Conservation (phyloP, 2,329 filamentous ascomycete genomes). For the Orbilia ellipsospora region DNA sequence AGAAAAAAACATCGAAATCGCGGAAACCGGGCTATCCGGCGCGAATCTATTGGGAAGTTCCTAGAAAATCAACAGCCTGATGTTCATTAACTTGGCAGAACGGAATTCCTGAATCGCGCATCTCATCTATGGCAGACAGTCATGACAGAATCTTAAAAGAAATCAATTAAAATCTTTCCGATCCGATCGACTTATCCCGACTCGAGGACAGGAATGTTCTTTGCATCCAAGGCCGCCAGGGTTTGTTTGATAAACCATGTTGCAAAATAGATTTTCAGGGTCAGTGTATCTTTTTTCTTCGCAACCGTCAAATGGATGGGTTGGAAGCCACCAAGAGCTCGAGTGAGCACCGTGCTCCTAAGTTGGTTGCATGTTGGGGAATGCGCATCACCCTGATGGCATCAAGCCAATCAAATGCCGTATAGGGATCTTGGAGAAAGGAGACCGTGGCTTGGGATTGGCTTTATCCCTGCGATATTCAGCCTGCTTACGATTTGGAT, state of each 20-base stretch:
- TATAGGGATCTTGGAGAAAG: constrained; percentile 15
- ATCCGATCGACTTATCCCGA: constrained; percentile 21
- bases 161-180: constrained; percentile 7
- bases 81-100: constrained; percentile 28
- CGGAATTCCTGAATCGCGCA: not conserved
- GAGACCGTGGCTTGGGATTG: constrained; percentile 7
- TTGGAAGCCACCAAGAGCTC: constrained; percentile 22
- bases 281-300: constrained; percentile 1
- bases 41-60: constrained; percentile 24
- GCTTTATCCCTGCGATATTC: constrained; percentile 33
- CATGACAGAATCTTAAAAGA: constrained; percentile 12
- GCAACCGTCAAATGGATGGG: constrained; percentile 11
- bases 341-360: not conserved
- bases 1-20: not conserved
- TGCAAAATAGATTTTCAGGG: constrained; percentile 48
- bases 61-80: constrained; percentile 33
- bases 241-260: constrained; percentile 51
- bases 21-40: not conserved
- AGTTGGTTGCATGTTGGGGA: constrained; percentile 31
- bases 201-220: constrained; percentile 34
- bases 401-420: constrained; percentile 30
- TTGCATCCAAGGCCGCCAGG: constrained; percentile 6
- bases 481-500: constrained; percentile 34
- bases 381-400: constrained; percentile 20
- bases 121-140: constrained; percentile 14